Evolutionary conservation across 78 protist species (phyloP).

Genomic region (Guillardia theta): DNA sequence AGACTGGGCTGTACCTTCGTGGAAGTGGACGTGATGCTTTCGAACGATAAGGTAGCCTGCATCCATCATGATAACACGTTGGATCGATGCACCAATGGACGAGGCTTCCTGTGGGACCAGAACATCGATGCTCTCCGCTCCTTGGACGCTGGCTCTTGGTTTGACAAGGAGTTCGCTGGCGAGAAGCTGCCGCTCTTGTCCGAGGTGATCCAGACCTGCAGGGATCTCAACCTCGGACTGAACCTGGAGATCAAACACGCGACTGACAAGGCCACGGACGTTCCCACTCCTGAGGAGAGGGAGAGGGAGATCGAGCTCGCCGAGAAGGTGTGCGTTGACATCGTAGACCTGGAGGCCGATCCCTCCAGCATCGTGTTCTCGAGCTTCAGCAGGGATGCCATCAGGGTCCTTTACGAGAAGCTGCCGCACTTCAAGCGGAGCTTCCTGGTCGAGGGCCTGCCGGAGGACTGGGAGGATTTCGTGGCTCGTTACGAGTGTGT

Average conservation of each 20-base stretch:
- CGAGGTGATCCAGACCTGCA: not conserved
- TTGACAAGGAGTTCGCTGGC: not conserved
- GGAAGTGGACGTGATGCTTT: not conserved
- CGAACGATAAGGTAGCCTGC: not conserved
- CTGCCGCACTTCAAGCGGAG: not conserved
- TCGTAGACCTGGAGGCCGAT: not conserved
- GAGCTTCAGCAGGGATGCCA: not conserved
- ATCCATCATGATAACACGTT: not conserved
- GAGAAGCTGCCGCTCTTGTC: not conserved
- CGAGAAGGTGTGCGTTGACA: not conserved
- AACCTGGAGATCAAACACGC: constrained; percentile 18
- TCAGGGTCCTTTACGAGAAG: not conserved
- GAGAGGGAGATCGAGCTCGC: not conserved
- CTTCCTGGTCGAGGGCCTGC: not conserved
- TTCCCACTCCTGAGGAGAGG: not conserved
- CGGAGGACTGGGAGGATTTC: not conserved
- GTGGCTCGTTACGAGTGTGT: not conserved
- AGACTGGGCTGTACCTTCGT: not conserved
- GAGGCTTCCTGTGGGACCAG: not conserved
- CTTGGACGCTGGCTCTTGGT: not conserved
- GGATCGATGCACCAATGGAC: not conserved
- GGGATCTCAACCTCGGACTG: not conserved
- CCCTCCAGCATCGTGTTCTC: not conserved
- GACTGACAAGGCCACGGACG: not conserved
- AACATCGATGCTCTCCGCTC: not conserved